phyloP scores from a whole-genome alignment of 805 yeast species.

The Candida sithepensis region DNA sequence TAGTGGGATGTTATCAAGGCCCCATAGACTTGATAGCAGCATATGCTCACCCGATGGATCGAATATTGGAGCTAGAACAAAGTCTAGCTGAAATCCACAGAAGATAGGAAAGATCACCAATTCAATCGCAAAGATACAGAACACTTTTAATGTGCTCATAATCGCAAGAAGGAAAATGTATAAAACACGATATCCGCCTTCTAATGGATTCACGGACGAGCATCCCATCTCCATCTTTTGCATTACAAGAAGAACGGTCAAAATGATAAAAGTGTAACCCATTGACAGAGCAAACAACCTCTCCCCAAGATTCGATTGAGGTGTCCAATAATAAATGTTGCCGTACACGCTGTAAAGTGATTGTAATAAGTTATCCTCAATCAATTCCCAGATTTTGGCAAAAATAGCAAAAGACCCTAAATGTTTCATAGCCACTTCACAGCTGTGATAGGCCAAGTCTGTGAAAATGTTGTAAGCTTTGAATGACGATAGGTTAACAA shows the following conservation, averaged over 20 bases:
- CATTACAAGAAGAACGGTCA: slow-evolving; percentile 16
- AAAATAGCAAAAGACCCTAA: background rate
- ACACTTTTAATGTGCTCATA: slow-evolving; percentile 67
- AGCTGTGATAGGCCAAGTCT: background rate
- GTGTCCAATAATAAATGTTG: slow-evolving; percentile 22
- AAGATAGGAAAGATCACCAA: slow-evolving; percentile 79
- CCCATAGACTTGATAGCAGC: slow-evolving; percentile 3
- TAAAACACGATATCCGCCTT: slow-evolving; percentile 46
- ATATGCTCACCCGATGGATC: slow-evolving; percentile 11
- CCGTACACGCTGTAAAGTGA: slow-evolving; percentile 10
- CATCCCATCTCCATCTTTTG: slow-evolving; percentile 25
- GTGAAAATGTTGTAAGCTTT: background rate
- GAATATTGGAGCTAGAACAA: slow-evolving; percentile 61
- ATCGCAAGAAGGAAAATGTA: slow-evolving; percentile 53
- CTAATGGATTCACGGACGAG: slow-evolving; percentile 40
- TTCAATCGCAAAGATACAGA: slow-evolving; percentile 71
- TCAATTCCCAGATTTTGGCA: background rate
- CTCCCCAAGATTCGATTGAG: slow-evolving; percentile 16
- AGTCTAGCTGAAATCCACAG: slow-evolving; percentile 77
- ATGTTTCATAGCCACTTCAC: background rate
- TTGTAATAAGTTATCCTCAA: background rate
- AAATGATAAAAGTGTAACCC: slow-evolving; percentile 18
- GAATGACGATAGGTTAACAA: background rate
- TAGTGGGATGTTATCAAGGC: slow-evolving; percentile 1
- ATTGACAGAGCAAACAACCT: slow-evolving; percentile 12